Base-by-base conservation (phyloP, 2,329 filamentous ascomycete genomes). In the Ophiostoma sp. region DNA sequence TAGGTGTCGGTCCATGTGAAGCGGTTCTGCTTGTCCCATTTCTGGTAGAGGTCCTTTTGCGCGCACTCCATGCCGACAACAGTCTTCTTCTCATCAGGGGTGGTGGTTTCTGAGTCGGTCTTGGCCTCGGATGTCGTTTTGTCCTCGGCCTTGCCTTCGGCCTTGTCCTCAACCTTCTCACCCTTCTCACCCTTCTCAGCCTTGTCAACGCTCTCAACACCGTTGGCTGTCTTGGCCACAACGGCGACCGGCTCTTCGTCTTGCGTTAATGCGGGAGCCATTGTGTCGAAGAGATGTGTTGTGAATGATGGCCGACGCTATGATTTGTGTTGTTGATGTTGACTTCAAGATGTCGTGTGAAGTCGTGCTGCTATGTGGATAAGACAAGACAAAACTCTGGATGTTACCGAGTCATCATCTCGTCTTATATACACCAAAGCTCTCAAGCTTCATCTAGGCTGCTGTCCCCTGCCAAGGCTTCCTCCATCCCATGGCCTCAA, bases 1-100 rank as follows among this genome's bases (percentile, higher is more conserved):
- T 84, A 81, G 70, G 85, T 83, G 55, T 86, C 84, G 9, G 85
- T 84, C 88, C 87, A 89, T 55, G 85, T 85, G 59, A 74, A 75
- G 42, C 63, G 71, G 68, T 73, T 66, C 48, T 74, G 74, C 45
- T 36, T 68, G 72, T 76, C 75, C 72, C 72, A 75, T 33, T 74
- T 74, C 68, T 76, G 75, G 72, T 75, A 76, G 3, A 76, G 70
- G 61, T 75, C 57, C 59, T 76, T 76, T 17, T 50, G 70, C 9
- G 72, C 72, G 36, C 74, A 75, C 19, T 50, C 25, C 74, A 75
- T 73, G 50, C 75, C 74, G 66, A 74, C 59, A 12, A 71, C 59
- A 39, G 73, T 59, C 73, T 15, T 73, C 33, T 74, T 61, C 28
- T 74, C 39, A 11, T 70, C 63, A 9, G 28, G 55, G 39, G 64